Percentiles rank a stretch among this genome's conserved stretches.
These are phyloP conservation scores for Hawksworthiomyces lignivorus DNA, from an alignment of 2,329 filamentous ascomycete species.

Conservation along the genomic window DNA sequence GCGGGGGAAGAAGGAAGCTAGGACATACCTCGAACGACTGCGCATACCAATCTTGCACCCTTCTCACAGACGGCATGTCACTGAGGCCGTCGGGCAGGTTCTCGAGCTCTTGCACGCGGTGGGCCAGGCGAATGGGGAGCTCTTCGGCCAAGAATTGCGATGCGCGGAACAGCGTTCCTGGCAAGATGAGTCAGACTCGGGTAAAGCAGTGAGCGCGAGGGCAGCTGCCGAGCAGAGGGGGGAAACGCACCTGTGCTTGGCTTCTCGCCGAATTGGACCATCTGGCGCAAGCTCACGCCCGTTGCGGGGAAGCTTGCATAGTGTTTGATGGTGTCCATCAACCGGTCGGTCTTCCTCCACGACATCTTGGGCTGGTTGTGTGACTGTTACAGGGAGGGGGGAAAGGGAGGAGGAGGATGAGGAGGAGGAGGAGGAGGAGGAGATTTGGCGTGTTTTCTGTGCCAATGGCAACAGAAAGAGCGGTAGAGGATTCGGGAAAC, in stretches of 20 bases:
- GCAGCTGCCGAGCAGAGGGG: slow-evolving; percentile 6
- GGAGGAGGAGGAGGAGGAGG: too few relatives aligned
- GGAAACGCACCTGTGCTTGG: slow-evolving; percentile 71
- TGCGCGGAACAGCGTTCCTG: slow-evolving; percentile 91
- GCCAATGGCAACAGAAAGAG: neutral
- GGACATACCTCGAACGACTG: slow-evolving; percentile 90
- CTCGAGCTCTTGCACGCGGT: slow-evolving; percentile 89
- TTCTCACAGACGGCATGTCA: slow-evolving; percentile 94
- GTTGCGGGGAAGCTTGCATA: slow-evolving; percentile 97
- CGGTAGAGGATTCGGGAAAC: neutral
- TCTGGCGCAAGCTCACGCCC: slow-evolving; percentile 91
- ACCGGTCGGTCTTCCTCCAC: slow-evolving; percentile 81
- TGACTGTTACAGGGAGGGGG: slow-evolving; percentile 6
- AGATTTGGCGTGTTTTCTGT: neutral
- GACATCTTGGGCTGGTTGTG: slow-evolving; percentile 54
- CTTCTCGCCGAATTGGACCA: slow-evolving; percentile 97
- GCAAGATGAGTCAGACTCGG: neutral
- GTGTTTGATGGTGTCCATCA: slow-evolving; percentile 97
- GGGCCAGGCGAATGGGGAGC: slow-evolving; percentile 89
- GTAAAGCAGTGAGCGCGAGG: neutral
- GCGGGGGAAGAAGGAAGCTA: slow-evolving; percentile 12
- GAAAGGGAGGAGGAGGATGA: too few relatives aligned
- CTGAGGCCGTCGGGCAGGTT: slow-evolving; percentile 91
- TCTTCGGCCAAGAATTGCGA: slow-evolving; percentile 98
- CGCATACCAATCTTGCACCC: slow-evolving; percentile 96